Evolutionary conservation across 441 rosid genomes (phyloP).

Genomic region (Mallotus japonicus): DNA sequence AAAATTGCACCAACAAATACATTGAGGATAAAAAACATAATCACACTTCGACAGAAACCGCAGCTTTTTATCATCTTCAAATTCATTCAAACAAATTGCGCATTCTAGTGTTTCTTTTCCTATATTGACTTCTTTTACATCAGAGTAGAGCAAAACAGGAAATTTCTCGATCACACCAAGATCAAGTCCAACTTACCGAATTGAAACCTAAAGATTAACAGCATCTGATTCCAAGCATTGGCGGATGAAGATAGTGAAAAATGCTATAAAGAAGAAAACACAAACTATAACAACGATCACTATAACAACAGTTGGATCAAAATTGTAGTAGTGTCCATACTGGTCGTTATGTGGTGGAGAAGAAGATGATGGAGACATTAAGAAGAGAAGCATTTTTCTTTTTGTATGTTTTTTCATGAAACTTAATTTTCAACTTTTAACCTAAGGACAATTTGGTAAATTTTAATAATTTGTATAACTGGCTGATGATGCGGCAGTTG

Average conservation of each 20-base stretch:
- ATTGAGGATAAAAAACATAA: constrained; percentile 78
- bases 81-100: constrained; percentile 76
- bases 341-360: not conserved
- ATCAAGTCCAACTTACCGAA: constrained; percentile 43
- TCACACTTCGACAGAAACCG: constrained; percentile 79
- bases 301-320: constrained; percentile 62
- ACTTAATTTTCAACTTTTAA: too few species aligned
- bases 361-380: too few species aligned
- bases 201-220: not conserved
- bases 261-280: constrained; percentile 57
- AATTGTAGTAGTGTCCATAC: constrained; percentile 21
- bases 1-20: constrained; percentile 30
- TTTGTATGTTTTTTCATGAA: too few species aligned
- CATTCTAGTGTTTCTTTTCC: constrained; percentile 44
- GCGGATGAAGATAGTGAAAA: constrained; percentile 67
- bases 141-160: constrained; percentile 64
- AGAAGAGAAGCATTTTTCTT: too few species aligned
- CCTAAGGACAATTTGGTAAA: too few species aligned
- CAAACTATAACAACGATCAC: constrained; percentile 49
- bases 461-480: too few species aligned
- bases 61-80: constrained; percentile 69
- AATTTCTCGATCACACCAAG: constrained; percentile 46
- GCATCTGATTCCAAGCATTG: constrained; percentile 36
- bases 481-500: too few species aligned
- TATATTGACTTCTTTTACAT: constrained; percentile 54